A percentile compares a stretch with the other conserved stretches of the same genome.
Evolutionary conservation across 139 green algal genomes (phyloP).

Genomic region (Klebsormidium nitens): DNA sequence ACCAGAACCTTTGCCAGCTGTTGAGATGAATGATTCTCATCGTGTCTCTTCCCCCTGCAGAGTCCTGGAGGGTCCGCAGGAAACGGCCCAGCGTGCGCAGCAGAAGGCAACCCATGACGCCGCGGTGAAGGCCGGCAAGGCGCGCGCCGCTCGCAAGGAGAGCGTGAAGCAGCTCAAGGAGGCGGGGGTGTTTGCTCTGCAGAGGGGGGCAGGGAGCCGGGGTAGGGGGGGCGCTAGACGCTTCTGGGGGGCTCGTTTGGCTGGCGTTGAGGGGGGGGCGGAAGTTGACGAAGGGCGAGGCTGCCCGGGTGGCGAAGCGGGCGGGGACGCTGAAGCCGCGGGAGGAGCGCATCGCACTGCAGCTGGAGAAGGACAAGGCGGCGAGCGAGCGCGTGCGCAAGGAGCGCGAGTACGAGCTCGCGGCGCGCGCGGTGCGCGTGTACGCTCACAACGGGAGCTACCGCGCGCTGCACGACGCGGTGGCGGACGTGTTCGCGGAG

Average conservation of each 20-base stretch:
- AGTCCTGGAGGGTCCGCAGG: too few relatives aligned
- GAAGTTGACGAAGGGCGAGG: background rate
- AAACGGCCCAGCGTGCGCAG: too few relatives aligned
- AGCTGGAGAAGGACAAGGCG: slow-evolving; percentile 3
- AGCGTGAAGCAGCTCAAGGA: too few relatives aligned
- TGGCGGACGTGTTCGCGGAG: background rate
- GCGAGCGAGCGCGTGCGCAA: background rate
- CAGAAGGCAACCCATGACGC: too few relatives aligned
- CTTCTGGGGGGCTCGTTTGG: background rate
- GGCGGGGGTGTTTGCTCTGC: background rate
- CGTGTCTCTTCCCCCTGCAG: too few relatives aligned
- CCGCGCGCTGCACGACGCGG: background rate
- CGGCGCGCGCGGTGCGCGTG: background rate
- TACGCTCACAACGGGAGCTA: background rate
- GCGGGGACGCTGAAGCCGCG: background rate
- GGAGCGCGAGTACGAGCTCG: background rate
- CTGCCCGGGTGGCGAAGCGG: background rate
- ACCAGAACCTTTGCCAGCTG: too few relatives aligned
- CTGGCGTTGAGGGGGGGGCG: background rate
- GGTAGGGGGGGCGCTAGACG: background rate
- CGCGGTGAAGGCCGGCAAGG: too few relatives aligned
- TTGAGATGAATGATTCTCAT: too few relatives aligned
- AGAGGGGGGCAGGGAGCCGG: background rate
- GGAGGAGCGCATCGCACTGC: background rate
- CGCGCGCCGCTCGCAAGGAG: too few relatives aligned